Conservation (phyloP, 148 eudicot genomes). For the Simmondsia chinensis region DNA sequence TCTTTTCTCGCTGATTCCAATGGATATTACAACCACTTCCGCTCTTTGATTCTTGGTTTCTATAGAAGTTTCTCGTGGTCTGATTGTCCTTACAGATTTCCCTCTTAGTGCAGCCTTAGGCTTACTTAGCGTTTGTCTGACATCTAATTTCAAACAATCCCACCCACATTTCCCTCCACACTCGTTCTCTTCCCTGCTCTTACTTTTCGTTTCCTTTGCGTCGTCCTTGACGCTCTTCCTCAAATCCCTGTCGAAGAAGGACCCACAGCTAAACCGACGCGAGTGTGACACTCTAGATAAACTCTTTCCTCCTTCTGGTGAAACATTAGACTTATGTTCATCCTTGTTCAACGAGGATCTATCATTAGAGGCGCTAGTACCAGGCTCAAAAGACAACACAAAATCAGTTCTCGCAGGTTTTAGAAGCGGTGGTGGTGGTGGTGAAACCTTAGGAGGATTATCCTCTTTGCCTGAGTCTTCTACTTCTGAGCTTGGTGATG, state of each 20-base stretch:
- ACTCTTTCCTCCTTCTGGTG: constrained; percentile 15
- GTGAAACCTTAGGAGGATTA: constrained; percentile 14
- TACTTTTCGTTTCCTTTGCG: constrained; percentile 17
- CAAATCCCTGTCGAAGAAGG: constrained; percentile 29
- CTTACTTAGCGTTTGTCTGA: constrained; percentile 21
- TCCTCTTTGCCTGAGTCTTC: constrained; percentile 19
- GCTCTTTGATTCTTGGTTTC: constrained; percentile 11
- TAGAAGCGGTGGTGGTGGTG: constrained; percentile 12
- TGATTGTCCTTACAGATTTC: constrained; percentile 77
- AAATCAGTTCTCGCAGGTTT: constrained; percentile 5
- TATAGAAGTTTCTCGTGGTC: constrained; percentile 24
- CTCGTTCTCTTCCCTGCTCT: constrained; percentile 17
- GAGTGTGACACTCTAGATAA: constrained; percentile 20
- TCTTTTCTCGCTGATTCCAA: constrained; percentile 21
- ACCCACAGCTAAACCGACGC: constrained; percentile 32
- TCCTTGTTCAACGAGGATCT: constrained; percentile 8
- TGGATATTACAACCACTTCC: constrained; percentile 19
- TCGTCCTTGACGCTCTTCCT: constrained; percentile 22
- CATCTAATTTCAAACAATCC: constrained; percentile 29
- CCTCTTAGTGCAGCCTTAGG: constrained; percentile 42
- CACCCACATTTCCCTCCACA: constrained; percentile 25
- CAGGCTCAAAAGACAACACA: constrained; percentile 12
- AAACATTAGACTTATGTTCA: constrained; percentile 9
- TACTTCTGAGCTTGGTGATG: constrained; percentile 11
- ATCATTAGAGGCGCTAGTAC: constrained; percentile 9